phyloP scores from a whole-genome alignment of 2,329 filamentous ascomycete genomes.

The Amauroascus verrucosus region DNA sequence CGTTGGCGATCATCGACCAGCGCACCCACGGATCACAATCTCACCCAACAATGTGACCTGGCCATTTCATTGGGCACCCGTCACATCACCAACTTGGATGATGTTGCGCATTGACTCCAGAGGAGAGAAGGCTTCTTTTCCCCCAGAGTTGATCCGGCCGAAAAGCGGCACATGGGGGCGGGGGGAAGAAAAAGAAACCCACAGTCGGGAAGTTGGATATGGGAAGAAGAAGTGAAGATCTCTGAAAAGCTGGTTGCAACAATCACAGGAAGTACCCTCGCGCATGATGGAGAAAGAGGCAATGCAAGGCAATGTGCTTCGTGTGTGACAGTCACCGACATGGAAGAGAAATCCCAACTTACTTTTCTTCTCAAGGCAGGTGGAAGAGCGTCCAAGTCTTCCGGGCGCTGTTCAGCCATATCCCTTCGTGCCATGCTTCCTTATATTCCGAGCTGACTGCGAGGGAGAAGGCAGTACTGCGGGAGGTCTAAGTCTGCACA shows the following conservation, averaged over 20 bases:
- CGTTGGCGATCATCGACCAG: conserved; percentile 2
- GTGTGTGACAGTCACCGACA: conserved; percentile 1
- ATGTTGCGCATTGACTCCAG: background rate
- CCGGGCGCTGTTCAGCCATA: conserved; percentile 11
- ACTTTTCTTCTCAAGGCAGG: conserved; percentile 50
- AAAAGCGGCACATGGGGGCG: background rate
- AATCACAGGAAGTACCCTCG: no score
- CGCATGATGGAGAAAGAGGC: background rate
- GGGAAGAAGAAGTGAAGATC: background rate
- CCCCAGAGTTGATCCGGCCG: no score
- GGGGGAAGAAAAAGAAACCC: background rate
- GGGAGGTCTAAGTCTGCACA: background rate
- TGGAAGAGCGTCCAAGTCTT: conserved; percentile 45
- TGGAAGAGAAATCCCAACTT: conserved; percentile 25
- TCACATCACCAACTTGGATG: background rate
- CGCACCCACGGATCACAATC: background rate
- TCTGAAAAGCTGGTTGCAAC: background rate
- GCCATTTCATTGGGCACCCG: conserved; percentile 1
- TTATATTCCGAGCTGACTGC: background rate
- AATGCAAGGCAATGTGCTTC: background rate
- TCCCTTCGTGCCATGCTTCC: conserved; percentile 3
- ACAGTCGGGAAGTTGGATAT: background rate
- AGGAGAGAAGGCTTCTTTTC: no score
- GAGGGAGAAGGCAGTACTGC: background rate
- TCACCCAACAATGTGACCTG: conserved; percentile 1